phyloP scores from a whole-genome alignment of 352 stramenopile species.

The Discostella stelligera region DNA sequence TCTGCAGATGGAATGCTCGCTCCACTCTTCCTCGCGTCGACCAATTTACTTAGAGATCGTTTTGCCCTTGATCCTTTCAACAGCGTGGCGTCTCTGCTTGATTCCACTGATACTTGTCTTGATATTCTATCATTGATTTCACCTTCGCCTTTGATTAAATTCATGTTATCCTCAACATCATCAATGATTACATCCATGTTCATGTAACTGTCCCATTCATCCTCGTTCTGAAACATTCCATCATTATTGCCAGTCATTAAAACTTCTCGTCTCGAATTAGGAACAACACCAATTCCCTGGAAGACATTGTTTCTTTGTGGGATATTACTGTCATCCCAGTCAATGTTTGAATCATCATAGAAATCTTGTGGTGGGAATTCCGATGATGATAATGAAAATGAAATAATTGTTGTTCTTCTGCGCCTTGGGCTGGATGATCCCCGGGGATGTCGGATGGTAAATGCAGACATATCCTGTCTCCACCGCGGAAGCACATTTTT shows the following conservation, averaged over 20 bases:
- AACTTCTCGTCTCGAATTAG: conserved; percentile 6
- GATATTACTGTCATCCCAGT: neutral
- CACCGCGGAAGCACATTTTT: neutral
- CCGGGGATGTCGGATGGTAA: neutral
- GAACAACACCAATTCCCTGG: neutral
- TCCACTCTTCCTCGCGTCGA: neutral
- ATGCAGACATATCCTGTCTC: neutral
- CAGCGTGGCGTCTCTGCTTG: neutral
- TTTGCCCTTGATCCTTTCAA: neutral
- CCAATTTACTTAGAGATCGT: neutral
- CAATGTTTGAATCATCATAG: conserved; percentile 12
- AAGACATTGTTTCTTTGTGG: conserved; percentile 10
- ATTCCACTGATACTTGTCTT: neutral
- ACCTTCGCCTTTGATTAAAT: neutral
- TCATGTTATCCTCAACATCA: conserved; percentile 8
- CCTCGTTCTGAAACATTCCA: conserved; percentile 4
- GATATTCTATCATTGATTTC: neutral
- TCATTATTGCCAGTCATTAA: neutral
- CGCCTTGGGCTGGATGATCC: neutral
- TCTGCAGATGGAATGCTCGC: neutral
- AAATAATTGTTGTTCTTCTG: conserved; percentile 1
- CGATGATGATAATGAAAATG: neutral
- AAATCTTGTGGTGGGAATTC: conserved; percentile 15
- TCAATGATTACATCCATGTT: conserved; percentile 16
- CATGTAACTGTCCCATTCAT: conserved; percentile 40